Evolutionary conservation across 331 rosid species (phyloP), one percentile per base, ranked within the genome.

Genomic region (Spiraea crenata): DNA sequence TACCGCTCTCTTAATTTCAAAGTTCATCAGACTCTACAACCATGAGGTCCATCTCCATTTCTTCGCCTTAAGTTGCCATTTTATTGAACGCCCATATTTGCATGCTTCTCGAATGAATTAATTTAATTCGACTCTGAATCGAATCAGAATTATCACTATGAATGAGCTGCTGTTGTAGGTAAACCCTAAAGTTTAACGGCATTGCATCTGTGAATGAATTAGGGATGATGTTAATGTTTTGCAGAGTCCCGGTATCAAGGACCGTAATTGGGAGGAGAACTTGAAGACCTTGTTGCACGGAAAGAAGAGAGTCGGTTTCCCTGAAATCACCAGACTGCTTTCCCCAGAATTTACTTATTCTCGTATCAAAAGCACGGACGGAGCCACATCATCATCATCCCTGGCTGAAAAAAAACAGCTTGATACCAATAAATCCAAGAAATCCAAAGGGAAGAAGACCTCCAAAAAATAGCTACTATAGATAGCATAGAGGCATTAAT

Each of bases 211-310:
- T 25, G 31, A 25, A 25, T 25, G 31, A 25, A 25, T 25, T 25
- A 0, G 31, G 31, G 31, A 25, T 25, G 31, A 25, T 25, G 31
- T 25, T 25, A 25, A 11, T 11, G 49, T 6, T 65, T 34, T 70
- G 85, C 84, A 87, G 93, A 85, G 85, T 79, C 96, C 93, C 54
- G 91, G 93, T 41, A 84, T 84, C 34, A 79, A 81, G 51, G 89
- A 90, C 78, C 70, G 78, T 66, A 70, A 77, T 54, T 90, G 88
- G 96, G 93, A 87, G 84, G 88, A 82, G 78, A 90, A 87, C 82
- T 77, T 90, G 84, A 84, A 84, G 40, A 74, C 79, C 0, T 55
- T 86, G 40, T 59, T 90, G 60, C 88, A 85, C 35, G 87, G 93
- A 9, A 90, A 84, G 67, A 82, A n/a, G 20, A 78, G 78, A 35